Conservation (phyloP, 345 rosid genomes). For the Populus deltoides region DNA sequence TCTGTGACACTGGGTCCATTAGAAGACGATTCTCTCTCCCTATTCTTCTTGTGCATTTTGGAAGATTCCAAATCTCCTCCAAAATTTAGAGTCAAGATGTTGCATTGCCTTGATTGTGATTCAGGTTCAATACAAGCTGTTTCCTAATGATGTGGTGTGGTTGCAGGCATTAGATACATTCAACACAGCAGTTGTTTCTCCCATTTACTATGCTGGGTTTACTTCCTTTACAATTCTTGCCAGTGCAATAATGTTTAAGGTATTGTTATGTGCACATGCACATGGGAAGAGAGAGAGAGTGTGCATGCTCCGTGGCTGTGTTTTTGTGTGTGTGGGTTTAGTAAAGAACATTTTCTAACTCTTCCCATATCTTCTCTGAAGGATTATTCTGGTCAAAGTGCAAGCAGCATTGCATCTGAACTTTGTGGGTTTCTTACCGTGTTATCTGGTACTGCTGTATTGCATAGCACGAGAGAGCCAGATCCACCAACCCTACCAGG, state of each 20-base stretch:
- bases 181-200: slow-evolving; percentile 73
- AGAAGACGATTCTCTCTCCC: neutral
- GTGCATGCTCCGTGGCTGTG: too few relatives aligned
- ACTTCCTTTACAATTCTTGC: slow-evolving; percentile 73
- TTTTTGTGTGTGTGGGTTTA: neutral
- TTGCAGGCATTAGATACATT: slow-evolving; percentile 78
- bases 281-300: neutral
- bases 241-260: slow-evolving; percentile 85
- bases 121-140: neutral
- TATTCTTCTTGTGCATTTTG: neutral
- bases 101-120: neutral
- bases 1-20: neutral
- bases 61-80: neutral
- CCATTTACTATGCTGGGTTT: slow-evolving; percentile 75
- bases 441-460: slow-evolving; percentile 64
- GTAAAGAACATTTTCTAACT: neutral
- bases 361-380: slow-evolving; percentile 15
- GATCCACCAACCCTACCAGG: slow-evolving; percentile 61
- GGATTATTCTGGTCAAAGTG: slow-evolving; percentile 80
- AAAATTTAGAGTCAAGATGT: neutral
- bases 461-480: slow-evolving; percentile 68
- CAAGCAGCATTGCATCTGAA: slow-evolving; percentile 65
- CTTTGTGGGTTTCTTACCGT: slow-evolving; percentile 74
- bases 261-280: slow-evolving; percentile 14
- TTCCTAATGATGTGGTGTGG: neutral